Percentiles rank a stretch among this genome's conserved stretches.
These are phyloP conservation scores for Quercus lobata DNA, from an alignment of 331 rosid genomes.

Conservation along the genomic window DNA sequence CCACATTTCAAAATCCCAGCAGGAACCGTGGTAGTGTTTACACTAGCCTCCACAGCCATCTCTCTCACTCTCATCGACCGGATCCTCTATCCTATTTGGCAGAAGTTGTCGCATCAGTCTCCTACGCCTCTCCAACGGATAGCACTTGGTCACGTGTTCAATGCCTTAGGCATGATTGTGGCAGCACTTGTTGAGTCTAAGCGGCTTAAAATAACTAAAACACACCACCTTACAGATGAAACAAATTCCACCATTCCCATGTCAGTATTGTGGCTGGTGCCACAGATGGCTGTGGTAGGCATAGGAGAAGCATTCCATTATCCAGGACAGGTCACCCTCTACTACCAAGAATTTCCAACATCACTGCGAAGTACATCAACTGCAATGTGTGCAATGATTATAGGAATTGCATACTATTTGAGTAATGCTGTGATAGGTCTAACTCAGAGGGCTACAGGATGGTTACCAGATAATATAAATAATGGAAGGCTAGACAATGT, in stretches of 20 bases:
- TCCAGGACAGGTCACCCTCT: constrained; percentile 60
- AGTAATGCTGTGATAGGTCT: constrained; percentile 35
- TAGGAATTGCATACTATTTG: constrained; percentile 42
- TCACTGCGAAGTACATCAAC: constrained; percentile 45
- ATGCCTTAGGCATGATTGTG: constrained; percentile 24
- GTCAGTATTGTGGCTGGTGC: constrained; percentile 54
- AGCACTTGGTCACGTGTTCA: constrained; percentile 53
- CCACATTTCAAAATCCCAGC: constrained; percentile 52
- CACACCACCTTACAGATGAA: background rate
- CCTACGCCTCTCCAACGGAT: constrained; percentile 45
- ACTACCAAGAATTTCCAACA: constrained; percentile 59
- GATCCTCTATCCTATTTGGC: constrained; percentile 38
- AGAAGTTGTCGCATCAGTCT: constrained; percentile 20
- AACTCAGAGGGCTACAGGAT: constrained; percentile 34
- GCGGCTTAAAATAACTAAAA: constrained; percentile 35
- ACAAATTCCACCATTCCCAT: constrained; percentile 8
- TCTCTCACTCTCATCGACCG: constrained; percentile 43
- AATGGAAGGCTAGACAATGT: constrained; percentile 39
- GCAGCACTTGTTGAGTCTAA: constrained; percentile 63
- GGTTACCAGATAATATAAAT: constrained; percentile 58
- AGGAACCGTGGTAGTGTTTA: constrained; percentile 32
- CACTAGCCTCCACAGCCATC: constrained; percentile 29
- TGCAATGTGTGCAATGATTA: constrained; percentile 42
- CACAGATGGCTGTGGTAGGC: constrained; percentile 49
- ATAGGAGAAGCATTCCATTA: constrained; percentile 69